A percentile compares a stretch with the other conserved stretches of the same genome.
These are phyloP conservation scores for Eucalyptus pauciflora DNA, from an alignment of 345 rosid species.

Conservation along the genomic window DNA sequence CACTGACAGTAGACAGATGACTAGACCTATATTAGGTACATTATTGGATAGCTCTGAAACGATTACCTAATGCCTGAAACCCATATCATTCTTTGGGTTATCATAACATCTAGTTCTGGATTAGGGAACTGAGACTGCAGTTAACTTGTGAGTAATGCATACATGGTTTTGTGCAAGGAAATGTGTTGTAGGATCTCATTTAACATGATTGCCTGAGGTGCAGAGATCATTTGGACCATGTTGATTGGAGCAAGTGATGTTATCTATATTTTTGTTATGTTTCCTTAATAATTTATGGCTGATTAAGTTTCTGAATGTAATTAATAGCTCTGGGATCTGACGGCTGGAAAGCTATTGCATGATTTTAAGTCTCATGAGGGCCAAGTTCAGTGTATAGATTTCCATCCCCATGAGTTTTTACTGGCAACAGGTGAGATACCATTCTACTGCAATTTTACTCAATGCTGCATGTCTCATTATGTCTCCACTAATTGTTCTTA, in stretches of 20 bases:
- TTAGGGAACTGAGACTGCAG: not conserved
- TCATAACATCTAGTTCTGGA: not conserved
- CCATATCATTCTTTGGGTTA: not conserved
- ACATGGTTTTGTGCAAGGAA: not conserved
- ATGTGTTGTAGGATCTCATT: not conserved
- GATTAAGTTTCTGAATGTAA: not conserved
- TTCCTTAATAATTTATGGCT: not conserved
- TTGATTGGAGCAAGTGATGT: not conserved
- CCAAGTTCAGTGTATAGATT: constrained; percentile 92
- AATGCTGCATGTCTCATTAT: not conserved
- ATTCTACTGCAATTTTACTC: not conserved
- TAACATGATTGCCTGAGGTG: not conserved
- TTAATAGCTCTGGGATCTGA: constrained; percentile 93
- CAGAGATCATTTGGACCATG: not conserved
- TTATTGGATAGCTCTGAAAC: not conserved
- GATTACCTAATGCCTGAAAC: not conserved
- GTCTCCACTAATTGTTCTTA: not conserved
- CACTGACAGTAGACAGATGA: not conserved
- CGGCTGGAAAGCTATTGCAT: constrained; percentile 91
- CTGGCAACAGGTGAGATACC: constrained; percentile 79
- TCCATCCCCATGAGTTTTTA: constrained; percentile 94
- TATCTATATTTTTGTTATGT: not conserved
- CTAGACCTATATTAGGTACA: not conserved
- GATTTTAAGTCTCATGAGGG: constrained; percentile 95
- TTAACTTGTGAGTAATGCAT: not conserved